Conservation (phyloP, 495 filamentous ascomycete species). For the Rhizodiscina lignyota region DNA sequence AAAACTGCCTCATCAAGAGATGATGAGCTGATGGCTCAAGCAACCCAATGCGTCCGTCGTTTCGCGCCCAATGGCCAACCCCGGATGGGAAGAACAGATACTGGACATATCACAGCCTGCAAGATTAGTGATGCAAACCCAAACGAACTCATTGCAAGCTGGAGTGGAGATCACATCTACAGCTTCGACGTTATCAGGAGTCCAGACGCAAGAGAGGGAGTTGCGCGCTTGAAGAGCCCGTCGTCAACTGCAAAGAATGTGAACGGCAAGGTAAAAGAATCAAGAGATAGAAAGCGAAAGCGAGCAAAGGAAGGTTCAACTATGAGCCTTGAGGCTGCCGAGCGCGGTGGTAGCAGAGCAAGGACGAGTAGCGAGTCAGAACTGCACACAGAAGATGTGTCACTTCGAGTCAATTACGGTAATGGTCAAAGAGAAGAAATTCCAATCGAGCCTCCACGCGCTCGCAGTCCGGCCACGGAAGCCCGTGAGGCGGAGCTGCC, state of each 20-base stretch:
- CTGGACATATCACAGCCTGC: conserved; percentile 59
- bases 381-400: conserved; percentile 15
- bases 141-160: conserved; percentile 58
- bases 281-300: conserved; percentile 39
- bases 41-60: conserved; percentile 51
- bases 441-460: conserved; percentile 19
- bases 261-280: conserved; percentile 21
- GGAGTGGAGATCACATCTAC: conserved; percentile 62
- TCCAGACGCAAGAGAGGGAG: conserved; percentile 33
- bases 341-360: conserved; percentile 25
- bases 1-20: conserved; percentile 12
- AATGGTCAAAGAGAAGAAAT: conserved; percentile 47
- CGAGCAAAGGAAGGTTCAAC: conserved; percentile 29
- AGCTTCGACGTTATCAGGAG: conserved; percentile 53
- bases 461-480: conserved; percentile 16
- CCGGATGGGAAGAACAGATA: conserved; percentile 33
- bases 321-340: conserved; percentile 27
- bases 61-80: conserved; percentile 47
- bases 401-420: conserved; percentile 40
- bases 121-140: conserved; percentile 67
- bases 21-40: conserved; percentile 41
- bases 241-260: conserved; percentile 7
- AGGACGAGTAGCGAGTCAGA: conserved; percentile 19
- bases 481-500: conserved; percentile 28
- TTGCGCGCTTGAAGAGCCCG: conserved; percentile 2